Base-by-base conservation (phyloP, 2,329 filamentous ascomycete species). In the Paraphaeosphaeria minitans region DNA sequence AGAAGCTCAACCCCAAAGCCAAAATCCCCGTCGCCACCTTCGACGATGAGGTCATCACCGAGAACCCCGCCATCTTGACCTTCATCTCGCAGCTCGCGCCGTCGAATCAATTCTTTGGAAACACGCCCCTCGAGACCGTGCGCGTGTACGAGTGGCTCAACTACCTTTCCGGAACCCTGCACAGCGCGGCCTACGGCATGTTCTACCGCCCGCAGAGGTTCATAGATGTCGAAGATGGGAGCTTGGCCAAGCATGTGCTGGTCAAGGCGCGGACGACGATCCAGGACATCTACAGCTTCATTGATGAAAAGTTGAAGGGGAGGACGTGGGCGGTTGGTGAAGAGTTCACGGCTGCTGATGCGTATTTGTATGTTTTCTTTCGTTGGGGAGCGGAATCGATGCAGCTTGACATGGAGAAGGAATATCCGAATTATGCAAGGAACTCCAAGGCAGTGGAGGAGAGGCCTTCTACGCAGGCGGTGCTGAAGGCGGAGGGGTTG, bases 331-430 rank as follows among this genome's bases (percentile, higher is more conserved):
- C 65, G 4, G 63, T 69, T 48, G 65, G 66, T 1, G 55, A 65
- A 8, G 55, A 37, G 1, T 67, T 67, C 21, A 62, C 62, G 1
- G 59, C 57, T 29, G 65, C 58, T 4, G 66, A 69, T 61, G 65
- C 61, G 21, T 69, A 66, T 61, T 27, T 69, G 42, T 57, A 64
- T n/a, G 60, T 68, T 4, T 67, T 67, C 31, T 70, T 61, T 52
- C 48, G 62, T 7, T 70, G 66, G 68, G 67, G 64, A 0, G 62
- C 57, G 33, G 13, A 31, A 14, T 2, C 47, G 7, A 52, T 49
- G 4, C 55, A 55, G 29, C 55, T 69, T 16, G 51, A 35, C 6
- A 67, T 69, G 66, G 47, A 49, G 41, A 45, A 61, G 39, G 56
- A 55, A 0, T 70, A 60, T 47, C 66, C 63, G 10, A 63, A 55